Conservation (phyloP, 2,329 filamentous ascomycete species). For the Curvularia lunata region DNA sequence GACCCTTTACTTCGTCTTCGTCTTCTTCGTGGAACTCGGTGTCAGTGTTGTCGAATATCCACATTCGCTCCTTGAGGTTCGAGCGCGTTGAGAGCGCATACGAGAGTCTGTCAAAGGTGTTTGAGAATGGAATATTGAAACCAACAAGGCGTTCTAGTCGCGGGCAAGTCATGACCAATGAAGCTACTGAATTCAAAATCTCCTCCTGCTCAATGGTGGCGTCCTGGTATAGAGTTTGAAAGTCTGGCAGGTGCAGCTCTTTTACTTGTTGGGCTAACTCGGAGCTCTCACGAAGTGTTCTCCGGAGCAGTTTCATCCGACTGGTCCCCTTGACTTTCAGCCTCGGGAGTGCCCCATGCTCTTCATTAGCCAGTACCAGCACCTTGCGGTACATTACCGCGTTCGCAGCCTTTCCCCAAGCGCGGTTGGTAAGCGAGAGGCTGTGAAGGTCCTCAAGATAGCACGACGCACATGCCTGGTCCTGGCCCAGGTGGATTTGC, state of each 20-base stretch:
- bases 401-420: conserved; percentile 62
- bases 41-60: conserved; percentile 55
- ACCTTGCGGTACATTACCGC: conserved; percentile 59
- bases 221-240: conserved; percentile 51
- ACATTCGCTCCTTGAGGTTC: conserved; percentile 62
- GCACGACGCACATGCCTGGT: conserved; percentile 58
- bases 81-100: conserved; percentile 62
- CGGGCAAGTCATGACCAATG: conserved; percentile 65
- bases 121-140: conserved; percentile 59
- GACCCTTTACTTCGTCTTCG: conserved; percentile 37
- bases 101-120: conserved; percentile 61
- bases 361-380: conserved; percentile 56
- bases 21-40: conserved; percentile 32
- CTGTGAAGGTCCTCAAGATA: conserved; percentile 61
- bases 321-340: conserved; percentile 57
- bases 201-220: conserved; percentile 54
- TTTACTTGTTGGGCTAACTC: conserved; percentile 60
- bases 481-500: conserved; percentile 47
- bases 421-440: conserved; percentile 60
- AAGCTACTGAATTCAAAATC: conserved; percentile 60
- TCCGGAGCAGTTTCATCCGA: conserved; percentile 60
- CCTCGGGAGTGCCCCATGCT: conserved; percentile 34
- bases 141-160: conserved; percentile 63
- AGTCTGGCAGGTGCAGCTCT: conserved; percentile 60
- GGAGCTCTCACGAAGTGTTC: conserved; percentile 60